Evolutionary conservation across 2,329 filamentous ascomycete species (phyloP).

Genomic region (Myriosclerotinia duriaeana): DNA sequence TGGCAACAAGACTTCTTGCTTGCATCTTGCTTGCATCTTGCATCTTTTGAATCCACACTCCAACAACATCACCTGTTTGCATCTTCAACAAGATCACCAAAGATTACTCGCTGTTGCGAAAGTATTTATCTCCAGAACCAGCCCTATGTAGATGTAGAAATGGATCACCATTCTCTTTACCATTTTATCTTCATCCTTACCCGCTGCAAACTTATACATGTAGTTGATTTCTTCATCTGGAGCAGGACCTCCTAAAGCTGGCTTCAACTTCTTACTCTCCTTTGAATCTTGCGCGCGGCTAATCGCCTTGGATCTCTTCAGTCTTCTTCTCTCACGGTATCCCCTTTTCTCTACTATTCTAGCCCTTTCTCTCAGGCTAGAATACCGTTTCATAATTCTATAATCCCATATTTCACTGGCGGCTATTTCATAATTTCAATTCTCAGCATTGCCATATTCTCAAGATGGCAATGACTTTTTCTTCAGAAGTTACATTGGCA

Average conservation of each 20-base stretch:
- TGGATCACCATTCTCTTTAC: not conserved
- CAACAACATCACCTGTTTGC: not conserved
- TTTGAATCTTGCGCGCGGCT: constrained; percentile 12
- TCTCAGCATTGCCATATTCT: constrained; percentile 18
- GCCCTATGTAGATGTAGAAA: not conserved
- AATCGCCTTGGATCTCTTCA: not conserved
- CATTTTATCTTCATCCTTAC: not conserved
- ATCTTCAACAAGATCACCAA: constrained; percentile 10
- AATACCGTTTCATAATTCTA: constrained; percentile 7
- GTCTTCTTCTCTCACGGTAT: not conserved
- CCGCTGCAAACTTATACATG: not conserved
- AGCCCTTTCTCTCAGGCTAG: constrained; percentile 8
- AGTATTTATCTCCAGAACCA: constrained; percentile 10
- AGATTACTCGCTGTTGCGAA: not conserved
- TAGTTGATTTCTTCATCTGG: constrained; percentile 15
- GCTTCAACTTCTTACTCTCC: not conserved
- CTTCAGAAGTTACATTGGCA: constrained; percentile 12
- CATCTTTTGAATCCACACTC: no score
- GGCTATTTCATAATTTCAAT: constrained; percentile 8
- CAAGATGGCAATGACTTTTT: constrained; percentile 20
- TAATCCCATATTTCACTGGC: not conserved
- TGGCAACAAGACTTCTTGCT: constrained; percentile 5
- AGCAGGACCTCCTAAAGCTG: constrained; percentile 18
- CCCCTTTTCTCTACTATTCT: not conserved
- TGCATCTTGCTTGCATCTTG: not conserved